Evolutionary conservation across 192 early-diverging fungal genomes (phyloP).

Genomic region (Entrophospora sp.): DNA sequence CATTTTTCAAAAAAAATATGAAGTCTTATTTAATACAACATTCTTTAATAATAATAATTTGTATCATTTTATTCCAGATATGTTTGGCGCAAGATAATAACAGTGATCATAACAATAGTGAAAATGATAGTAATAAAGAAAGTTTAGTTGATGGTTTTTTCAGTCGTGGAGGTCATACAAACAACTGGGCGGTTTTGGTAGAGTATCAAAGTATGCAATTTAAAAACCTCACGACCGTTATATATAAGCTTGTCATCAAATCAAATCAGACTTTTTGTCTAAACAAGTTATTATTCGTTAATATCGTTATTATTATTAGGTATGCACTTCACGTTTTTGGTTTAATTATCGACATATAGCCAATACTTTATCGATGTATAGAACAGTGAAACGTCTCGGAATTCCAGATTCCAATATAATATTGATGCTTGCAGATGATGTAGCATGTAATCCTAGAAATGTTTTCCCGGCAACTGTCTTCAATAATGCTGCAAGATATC

Average conservation of each 20-base stretch:
- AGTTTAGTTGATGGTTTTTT: conserved; percentile 49
- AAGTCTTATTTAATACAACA: too few relatives aligned
- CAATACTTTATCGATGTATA: conserved; percentile 96
- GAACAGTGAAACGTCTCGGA: conserved; percentile 94
- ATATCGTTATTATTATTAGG: conserved; percentile 44
- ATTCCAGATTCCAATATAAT: conserved; percentile 99
- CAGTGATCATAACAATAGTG: too few relatives aligned
- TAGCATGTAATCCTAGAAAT: conserved; percentile 97
- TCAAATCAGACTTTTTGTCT: too few relatives aligned
- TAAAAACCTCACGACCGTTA: too few relatives aligned
- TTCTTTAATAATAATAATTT: too few relatives aligned
- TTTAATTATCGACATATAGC: conserved; percentile 99
- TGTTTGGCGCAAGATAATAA: too few relatives aligned
- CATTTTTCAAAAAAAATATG: too few relatives aligned
- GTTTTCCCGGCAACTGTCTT: conserved; percentile 85
- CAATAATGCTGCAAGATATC: conserved; percentile 69
- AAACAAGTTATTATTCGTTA: too few relatives aligned
- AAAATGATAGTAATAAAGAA: not conserved
- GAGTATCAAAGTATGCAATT: not conserved
- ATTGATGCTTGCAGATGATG: conserved; percentile 98
- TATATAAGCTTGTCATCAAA: too few relatives aligned
- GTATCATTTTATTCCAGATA: too few relatives aligned
- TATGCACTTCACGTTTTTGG: conserved; percentile 98
- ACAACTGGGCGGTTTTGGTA: conserved; percentile 99
- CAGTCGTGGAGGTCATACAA: conserved; percentile 65